A percentile compares a stretch with the other conserved stretches of the same genome.
phyloP scores from a whole-genome alignment of 2,329 filamentous ascomycete genomes.

The Arthroderma sp. region DNA sequence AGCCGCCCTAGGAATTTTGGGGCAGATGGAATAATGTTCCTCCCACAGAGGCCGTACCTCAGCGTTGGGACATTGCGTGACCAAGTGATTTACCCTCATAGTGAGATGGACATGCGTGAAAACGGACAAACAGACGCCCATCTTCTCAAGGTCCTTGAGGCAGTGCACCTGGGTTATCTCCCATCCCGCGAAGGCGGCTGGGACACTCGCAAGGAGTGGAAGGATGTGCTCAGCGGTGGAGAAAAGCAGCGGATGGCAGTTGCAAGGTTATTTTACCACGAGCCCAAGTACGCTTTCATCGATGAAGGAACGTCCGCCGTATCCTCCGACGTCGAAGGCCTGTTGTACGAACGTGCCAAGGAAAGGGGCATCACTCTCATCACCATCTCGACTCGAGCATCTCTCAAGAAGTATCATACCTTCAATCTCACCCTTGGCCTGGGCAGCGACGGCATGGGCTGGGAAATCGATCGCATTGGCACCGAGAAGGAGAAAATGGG shows the following conservation, averaged over 20 bases:
- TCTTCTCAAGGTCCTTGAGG: slow-evolving; percentile 64
- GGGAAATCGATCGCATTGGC: slow-evolving; percentile 88
- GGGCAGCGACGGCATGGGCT: slow-evolving; percentile 69
- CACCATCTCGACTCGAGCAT: slow-evolving; percentile 87
- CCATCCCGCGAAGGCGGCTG: slow-evolving; percentile 87
- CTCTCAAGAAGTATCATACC: slow-evolving; percentile 88
- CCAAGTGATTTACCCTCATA: slow-evolving; percentile 95
- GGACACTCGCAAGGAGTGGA: slow-evolving; percentile 97
- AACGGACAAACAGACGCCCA: slow-evolving; percentile 66
- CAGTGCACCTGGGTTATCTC: slow-evolving; percentile 75
- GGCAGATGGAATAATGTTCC: slow-evolving; percentile 92
- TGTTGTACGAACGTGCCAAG: slow-evolving; percentile 88
- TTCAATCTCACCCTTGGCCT: slow-evolving; percentile 77
- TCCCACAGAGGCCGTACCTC: slow-evolving; percentile 86
- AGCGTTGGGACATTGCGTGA: slow-evolving; percentile 86
- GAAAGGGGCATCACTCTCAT: slow-evolving; percentile 88
- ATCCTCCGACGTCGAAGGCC: slow-evolving; percentile 81
- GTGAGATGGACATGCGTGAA: slow-evolving; percentile 83
- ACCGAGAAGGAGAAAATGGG: slow-evolving; percentile 86
- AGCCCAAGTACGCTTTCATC: slow-evolving; percentile 85
- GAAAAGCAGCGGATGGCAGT: slow-evolving; percentile 96
- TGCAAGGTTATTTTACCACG: slow-evolving; percentile 81
- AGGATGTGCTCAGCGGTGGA: slow-evolving; percentile 89
- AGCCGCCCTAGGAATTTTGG: slow-evolving; percentile 70
- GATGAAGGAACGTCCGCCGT: slow-evolving; percentile 95